Conservation (phyloP, 331 rosid species). For the Cydonia oblonga region DNA sequence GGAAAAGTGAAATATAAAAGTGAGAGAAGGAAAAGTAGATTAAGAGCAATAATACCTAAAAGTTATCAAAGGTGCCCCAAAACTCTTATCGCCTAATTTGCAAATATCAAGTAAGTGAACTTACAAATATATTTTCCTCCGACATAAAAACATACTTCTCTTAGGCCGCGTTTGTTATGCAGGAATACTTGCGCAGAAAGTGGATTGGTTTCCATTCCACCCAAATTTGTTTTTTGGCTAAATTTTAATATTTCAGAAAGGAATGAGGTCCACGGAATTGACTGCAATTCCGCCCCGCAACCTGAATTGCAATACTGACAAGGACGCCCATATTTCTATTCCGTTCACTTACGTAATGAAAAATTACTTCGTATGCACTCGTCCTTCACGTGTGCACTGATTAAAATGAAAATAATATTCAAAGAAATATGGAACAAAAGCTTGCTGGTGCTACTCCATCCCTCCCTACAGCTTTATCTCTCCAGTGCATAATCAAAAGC, state of each 20-base stretch:
- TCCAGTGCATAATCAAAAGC: background rate
- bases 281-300: background rate
- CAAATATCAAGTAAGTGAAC: background rate
- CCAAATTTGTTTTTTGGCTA: background rate
- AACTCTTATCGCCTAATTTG: background rate
- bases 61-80: background rate
- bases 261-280: background rate
- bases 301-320: background rate
- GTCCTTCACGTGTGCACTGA: background rate
- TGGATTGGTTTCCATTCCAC: background rate
- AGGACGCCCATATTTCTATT: background rate
- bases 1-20: background rate
- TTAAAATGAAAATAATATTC: no score
- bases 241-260: background rate
- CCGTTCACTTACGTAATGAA: background rate
- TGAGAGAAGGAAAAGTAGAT: background rate
- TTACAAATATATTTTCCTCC: background rate
- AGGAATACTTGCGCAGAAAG: background rate
- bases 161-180: background rate
- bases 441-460: background rate
- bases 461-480: background rate
- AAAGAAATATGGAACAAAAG: background rate
- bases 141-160: background rate
- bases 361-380: background rate
- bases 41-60: background rate